These are phyloP conservation scores for Cyberlindnera meyerae DNA, from an alignment of 805 yeast species.

Conservation along the genomic window DNA sequence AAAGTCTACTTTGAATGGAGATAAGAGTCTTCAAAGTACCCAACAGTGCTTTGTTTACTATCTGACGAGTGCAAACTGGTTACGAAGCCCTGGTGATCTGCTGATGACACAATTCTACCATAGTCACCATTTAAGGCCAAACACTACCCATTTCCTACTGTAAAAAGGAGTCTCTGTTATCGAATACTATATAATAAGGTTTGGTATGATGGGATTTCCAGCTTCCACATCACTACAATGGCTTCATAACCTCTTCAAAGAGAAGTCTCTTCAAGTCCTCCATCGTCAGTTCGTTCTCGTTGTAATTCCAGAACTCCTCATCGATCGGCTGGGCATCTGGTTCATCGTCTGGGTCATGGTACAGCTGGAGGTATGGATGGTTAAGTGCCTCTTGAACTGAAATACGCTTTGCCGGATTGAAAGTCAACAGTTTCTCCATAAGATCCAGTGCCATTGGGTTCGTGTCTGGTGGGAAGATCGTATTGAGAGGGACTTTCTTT, in stretches of 20 bases:
- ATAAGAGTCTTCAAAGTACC: too few relatives aligned
- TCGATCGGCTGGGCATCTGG: constrained; percentile 40
- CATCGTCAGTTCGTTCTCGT: constrained; percentile 56
- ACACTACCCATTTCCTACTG: too few relatives aligned
- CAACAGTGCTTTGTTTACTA: too few relatives aligned
- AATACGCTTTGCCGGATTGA: constrained; percentile 70
- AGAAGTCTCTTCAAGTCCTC: constrained; percentile 71
- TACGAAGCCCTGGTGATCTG: too few relatives aligned
- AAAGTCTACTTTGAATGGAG: too few relatives aligned
- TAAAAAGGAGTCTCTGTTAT: too few relatives aligned
- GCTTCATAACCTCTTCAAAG: constrained; percentile 72
- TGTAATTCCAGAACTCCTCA: constrained; percentile 38
- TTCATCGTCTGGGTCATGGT: constrained; percentile 72
- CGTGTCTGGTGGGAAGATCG: constrained; percentile 42
- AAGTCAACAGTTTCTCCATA: constrained; percentile 62
- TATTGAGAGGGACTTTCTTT: constrained; percentile 48
- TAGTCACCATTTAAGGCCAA: not conserved
- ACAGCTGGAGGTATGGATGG: constrained; percentile 65
- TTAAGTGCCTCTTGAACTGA: constrained; percentile 69
- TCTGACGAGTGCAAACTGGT: too few relatives aligned
- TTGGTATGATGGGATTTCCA: too few relatives aligned
- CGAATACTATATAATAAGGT: too few relatives aligned
- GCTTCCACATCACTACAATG: constrained; percentile 22
- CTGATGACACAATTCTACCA: not conserved
- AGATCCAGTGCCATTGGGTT: constrained; percentile 54